These are phyloP conservation scores for Ogataea kodamae DNA, from an alignment of 805 yeast genomes.

Conservation along the genomic window DNA sequence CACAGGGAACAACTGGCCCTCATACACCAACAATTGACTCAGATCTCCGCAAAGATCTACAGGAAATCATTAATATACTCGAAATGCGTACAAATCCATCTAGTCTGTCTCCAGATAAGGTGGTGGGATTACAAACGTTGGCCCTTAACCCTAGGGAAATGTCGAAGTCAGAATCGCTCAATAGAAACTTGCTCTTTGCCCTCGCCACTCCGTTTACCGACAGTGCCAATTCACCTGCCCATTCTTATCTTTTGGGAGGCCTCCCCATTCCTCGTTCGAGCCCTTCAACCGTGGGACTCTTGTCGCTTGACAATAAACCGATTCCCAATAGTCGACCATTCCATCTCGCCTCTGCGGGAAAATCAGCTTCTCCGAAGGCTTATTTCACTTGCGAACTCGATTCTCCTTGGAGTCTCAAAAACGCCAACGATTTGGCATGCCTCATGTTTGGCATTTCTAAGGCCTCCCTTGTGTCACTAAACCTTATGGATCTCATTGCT, in stretches of 20 bases:
- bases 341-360: slow-evolving; percentile 66
- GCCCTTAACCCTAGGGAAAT: slow-evolving; percentile 41
- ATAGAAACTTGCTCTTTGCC: slow-evolving; percentile 52
- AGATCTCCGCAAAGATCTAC: slow-evolving; percentile 35
- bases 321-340: slow-evolving; percentile 34
- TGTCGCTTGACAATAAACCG: slow-evolving; percentile 23
- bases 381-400: slow-evolving; percentile 73
- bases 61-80: slow-evolving; percentile 46
- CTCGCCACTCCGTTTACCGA: slow-evolving; percentile 66
- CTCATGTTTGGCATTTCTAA: slow-evolving; percentile 79
- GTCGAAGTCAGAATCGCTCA: slow-evolving; percentile 39
- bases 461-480: slow-evolving; percentile 54
- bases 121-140: slow-evolving; percentile 54
- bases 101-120: slow-evolving; percentile 29
- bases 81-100: slow-evolving; percentile 34
- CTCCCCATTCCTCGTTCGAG: slow-evolving; percentile 24
- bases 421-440: slow-evolving; percentile 88
- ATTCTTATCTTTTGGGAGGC: slow-evolving; percentile 22
- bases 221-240: slow-evolving; percentile 20
- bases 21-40: slow-evolving; percentile 3
- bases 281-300: slow-evolving; percentile 27
- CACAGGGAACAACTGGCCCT: slow-evolving; percentile 1
- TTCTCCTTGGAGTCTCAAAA: slow-evolving; percentile 76
- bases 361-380: slow-evolving; percentile 72
- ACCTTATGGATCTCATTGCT: slow-evolving; percentile 73